These are phyloP conservation scores for Elsinoe necatrix DNA, from an alignment of 2,329 filamentous ascomycete species.

Conservation along the genomic window DNA sequence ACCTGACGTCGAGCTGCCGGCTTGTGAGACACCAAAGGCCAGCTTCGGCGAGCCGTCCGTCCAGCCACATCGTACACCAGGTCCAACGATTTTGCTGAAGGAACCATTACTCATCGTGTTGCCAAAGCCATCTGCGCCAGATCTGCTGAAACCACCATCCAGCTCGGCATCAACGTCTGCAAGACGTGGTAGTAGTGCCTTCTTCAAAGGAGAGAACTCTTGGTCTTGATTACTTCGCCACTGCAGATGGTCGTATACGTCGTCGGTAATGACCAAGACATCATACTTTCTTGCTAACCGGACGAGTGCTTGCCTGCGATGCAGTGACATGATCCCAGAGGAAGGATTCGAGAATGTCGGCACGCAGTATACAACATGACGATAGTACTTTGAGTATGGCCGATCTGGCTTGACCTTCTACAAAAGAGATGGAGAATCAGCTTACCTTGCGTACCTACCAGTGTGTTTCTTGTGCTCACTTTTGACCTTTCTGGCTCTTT, in stretches of 20 bases:
- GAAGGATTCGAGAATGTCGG: slow-evolving; percentile 87
- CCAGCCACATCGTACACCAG: slow-evolving; percentile 83
- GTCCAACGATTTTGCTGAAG: slow-evolving; percentile 80
- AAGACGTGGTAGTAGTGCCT: slow-evolving; percentile 56
- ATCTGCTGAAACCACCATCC: slow-evolving; percentile 45
- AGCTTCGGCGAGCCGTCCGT: slow-evolving; percentile 61
- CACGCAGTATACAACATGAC: slow-evolving; percentile 79
- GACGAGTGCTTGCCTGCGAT: slow-evolving; percentile 60
- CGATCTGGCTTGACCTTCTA: slow-evolving; percentile 50
- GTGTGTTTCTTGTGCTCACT: slow-evolving; percentile 1
- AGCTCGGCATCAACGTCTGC: slow-evolving; percentile 68
- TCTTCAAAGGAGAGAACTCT: slow-evolving; percentile 23
- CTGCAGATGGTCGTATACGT: slow-evolving; percentile 89
- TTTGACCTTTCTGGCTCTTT: slow-evolving; percentile 18
- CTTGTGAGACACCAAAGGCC: slow-evolving; percentile 50
- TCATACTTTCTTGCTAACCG: slow-evolving; percentile 69
- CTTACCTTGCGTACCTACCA: slow-evolving; percentile 19
- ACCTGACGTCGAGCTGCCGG: slow-evolving; percentile 50
- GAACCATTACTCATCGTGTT: slow-evolving; percentile 78
- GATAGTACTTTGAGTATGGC: slow-evolving; percentile 67
- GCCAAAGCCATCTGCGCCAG: slow-evolving; percentile 56
- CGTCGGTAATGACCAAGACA: slow-evolving; percentile 76
- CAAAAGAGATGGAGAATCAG: neutral
- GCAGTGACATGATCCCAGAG: slow-evolving; percentile 68
- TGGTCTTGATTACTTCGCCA: slow-evolving; percentile 48